phyloP scores from a whole-genome alignment of 108 stramenopile species.

The Fistulifera pelliculosa region DNA sequence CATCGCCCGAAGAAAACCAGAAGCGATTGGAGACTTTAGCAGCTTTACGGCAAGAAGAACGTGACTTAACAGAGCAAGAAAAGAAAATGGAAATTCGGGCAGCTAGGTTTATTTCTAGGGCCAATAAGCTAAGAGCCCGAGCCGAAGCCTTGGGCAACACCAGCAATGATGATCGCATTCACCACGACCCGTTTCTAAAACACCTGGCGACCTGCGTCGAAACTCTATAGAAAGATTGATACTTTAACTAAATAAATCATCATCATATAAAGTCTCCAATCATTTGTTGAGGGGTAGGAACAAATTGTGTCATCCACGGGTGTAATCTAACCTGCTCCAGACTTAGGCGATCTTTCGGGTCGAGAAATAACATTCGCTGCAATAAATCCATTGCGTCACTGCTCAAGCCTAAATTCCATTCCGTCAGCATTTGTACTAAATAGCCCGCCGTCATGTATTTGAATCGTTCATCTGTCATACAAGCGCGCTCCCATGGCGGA shows the following conservation, averaged over 20 bases:
- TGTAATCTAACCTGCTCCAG: conserved; percentile 76
- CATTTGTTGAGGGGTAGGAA: no score
- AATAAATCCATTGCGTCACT: conserved; percentile 77
- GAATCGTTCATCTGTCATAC: conserved; percentile 61
- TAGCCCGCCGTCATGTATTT: conserved; percentile 72
- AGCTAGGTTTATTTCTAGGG: conserved; percentile 16
- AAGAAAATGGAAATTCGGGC: conserved; percentile 20
- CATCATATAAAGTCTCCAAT: no score
- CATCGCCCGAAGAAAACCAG: neutral
- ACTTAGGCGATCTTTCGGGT: conserved; percentile 72
- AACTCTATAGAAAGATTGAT: no score
- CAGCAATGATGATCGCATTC: no score
- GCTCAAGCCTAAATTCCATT: conserved; percentile 67
- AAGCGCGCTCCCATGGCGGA: conserved; percentile 81
- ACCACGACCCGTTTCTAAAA: no score
- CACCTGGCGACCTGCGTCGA: no score
- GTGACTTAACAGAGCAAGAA: conserved; percentile 15
- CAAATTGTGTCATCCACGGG: conserved; percentile 57
- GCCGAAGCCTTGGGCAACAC: conserved; percentile 18
- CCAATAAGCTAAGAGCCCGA: conserved; percentile 19
- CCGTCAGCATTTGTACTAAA: conserved; percentile 70
- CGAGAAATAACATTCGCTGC: conserved; percentile 75
- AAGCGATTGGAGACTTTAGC: conserved; percentile 16
- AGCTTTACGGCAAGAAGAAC: conserved; percentile 20
- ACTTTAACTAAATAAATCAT: no score